These are phyloP conservation scores for Oryza coarctata DNA, from an alignment of 176 grass and related monocot species.

Conservation along the genomic window DNA sequence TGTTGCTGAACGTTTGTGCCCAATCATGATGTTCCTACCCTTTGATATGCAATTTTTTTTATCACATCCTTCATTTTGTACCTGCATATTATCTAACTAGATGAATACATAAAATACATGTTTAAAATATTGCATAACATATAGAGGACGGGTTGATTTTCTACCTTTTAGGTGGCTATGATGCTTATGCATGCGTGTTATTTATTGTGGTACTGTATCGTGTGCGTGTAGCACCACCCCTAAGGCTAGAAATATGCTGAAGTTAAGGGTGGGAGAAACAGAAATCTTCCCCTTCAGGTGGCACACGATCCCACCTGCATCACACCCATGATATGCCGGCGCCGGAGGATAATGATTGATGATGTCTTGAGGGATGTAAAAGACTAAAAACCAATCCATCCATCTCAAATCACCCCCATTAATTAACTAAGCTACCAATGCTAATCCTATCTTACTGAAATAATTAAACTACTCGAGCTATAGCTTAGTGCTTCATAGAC, in stretches of 20 bases:
- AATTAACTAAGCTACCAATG: slow-evolving; percentile 2
- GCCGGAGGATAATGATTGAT: slow-evolving; percentile 65
- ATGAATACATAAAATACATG: no score
- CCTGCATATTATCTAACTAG: no score
- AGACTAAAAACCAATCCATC: neutral
- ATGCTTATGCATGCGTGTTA: neutral
- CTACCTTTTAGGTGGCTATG: neutral
- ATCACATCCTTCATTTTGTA: neutral
- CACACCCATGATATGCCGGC: slow-evolving; percentile 44
- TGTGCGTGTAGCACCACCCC: slow-evolving; percentile 27
- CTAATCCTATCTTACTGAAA: neutral
- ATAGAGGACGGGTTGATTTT: no score
- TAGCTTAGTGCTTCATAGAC: neutral
- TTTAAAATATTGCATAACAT: no score
- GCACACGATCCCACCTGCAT: slow-evolving; percentile 70
- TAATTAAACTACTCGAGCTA: neutral
- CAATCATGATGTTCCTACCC: neutral
- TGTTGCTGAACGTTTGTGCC: neutral
- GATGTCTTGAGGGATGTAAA: slow-evolving; percentile 49
- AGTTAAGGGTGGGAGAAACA: slow-evolving; percentile 30
- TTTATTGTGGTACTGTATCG: neutral
- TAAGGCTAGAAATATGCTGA: slow-evolving; percentile 26
- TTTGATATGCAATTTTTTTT: neutral
- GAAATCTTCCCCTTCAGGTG: slow-evolving; percentile 69
- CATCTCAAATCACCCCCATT: slow-evolving; percentile 26